phyloP scores from a whole-genome alignment of 2,329 filamentous ascomycete species.

The Cladosporium velox region DNA sequence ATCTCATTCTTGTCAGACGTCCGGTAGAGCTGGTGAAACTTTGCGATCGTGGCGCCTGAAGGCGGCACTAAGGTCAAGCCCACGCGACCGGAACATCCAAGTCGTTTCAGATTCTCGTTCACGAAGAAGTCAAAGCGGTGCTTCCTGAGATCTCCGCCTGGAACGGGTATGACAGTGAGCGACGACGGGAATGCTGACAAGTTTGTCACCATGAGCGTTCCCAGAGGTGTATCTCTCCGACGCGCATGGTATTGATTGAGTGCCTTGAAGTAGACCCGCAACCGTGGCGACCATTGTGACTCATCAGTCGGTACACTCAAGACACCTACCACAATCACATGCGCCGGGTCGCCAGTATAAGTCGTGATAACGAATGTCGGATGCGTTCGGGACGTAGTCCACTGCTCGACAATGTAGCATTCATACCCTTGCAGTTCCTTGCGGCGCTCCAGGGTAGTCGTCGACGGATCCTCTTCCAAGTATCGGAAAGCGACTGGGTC shows the following conservation, averaged over 20 bases:
- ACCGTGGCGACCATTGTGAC: constrained; percentile 72
- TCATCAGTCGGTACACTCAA: constrained; percentile 81
- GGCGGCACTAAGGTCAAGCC: constrained; percentile 80
- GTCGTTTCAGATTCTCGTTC: constrained; percentile 88
- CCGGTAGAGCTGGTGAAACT: constrained; percentile 88
- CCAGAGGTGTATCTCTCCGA: constrained; percentile 76
- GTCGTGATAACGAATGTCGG: constrained; percentile 91
- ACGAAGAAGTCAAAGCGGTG: constrained; percentile 85
- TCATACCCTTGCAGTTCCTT: constrained; percentile 79
- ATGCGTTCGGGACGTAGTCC: constrained; percentile 88
- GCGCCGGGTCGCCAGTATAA: constrained; percentile 82
- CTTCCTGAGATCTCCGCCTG: constrained; percentile 78
- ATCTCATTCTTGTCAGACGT: constrained; percentile 81
- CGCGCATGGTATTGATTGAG: constrained; percentile 83
- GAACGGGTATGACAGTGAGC: constrained; percentile 86
- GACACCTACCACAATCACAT: constrained; percentile 77
- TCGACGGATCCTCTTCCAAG: constrained; percentile 80
- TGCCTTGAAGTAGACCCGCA: constrained; percentile 83
- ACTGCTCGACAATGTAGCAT: constrained; percentile 93
- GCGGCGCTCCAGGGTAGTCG: constrained; percentile 71
- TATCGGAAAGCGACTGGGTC: constrained; percentile 71
- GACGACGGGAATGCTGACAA: constrained; percentile 88
- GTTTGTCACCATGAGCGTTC: constrained; percentile 91
- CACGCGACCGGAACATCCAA: constrained; percentile 88
- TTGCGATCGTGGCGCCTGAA: constrained; percentile 78